These are phyloP conservation scores for Cydonia oblonga DNA, from an alignment of 331 rosid genomes.

Conservation along the genomic window DNA sequence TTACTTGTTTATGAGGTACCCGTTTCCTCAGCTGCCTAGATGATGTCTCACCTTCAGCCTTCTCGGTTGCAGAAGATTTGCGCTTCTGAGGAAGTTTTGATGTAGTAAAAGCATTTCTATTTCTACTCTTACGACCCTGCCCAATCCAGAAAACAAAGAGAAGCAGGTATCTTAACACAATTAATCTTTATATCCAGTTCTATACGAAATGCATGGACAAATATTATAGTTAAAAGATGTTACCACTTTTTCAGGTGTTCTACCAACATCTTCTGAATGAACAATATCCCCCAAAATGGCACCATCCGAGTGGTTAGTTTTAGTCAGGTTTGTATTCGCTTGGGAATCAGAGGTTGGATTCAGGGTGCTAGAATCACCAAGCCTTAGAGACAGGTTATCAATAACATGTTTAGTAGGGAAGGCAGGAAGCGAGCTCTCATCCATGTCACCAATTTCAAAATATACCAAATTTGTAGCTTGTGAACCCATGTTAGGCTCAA, in stretches of 20 bases:
- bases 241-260: constrained; percentile 25
- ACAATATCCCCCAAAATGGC: constrained; percentile 30
- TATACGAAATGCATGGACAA: background rate
- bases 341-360: constrained; percentile 29
- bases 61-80: constrained; percentile 21
- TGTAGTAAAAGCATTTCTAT: constrained; percentile 11
- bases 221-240: constrained; percentile 2
- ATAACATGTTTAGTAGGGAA: constrained; percentile 9
- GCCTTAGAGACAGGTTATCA: constrained; percentile 30
- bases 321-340: constrained; percentile 25
- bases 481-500: constrained; percentile 7
- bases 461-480: constrained; percentile 15
- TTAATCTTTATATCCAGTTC: background rate
- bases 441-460: background rate
- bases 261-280: constrained; percentile 32
- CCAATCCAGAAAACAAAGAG: constrained; percentile 11
- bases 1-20: constrained; percentile 22
- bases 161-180: constrained; percentile 4
- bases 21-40: constrained; percentile 39
- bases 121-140: constrained; percentile 31
- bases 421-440: constrained; percentile 23
- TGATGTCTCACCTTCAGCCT: constrained; percentile 26
- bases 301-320: constrained; percentile 13
- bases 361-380: constrained; percentile 7
- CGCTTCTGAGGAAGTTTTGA: constrained; percentile 23